Percentiles rank a stretch among this genome's conserved stretches.
These are phyloP conservation scores for Apiospora aurea DNA, from an alignment of 2,329 filamentous ascomycete genomes.

Conservation along the genomic window DNA sequence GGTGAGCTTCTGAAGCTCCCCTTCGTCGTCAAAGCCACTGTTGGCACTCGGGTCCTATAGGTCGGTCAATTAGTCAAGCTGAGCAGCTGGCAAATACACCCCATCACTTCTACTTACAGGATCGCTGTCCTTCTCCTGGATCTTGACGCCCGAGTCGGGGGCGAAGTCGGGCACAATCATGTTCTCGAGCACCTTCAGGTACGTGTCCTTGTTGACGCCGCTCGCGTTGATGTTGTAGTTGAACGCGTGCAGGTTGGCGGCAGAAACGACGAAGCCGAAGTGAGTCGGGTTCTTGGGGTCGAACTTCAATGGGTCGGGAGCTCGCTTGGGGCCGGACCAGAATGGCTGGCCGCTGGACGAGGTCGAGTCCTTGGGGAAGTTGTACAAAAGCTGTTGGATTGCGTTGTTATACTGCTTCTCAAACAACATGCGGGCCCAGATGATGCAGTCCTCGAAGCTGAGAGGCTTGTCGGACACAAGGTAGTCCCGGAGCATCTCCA, in stretches of 20 bases:
- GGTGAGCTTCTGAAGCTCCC: conserved; percentile 77
- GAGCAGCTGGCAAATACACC: too few species aligned
- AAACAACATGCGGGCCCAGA: conserved; percentile 92
- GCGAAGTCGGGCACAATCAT: conserved; percentile 97
- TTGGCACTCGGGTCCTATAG: conserved; percentile 79
- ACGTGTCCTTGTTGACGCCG: conserved; percentile 72
- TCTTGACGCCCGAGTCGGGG: conserved; percentile 90
- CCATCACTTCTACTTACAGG: conserved; percentile 61
- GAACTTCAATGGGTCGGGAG: conserved; percentile 90
- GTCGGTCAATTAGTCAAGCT: background rate
- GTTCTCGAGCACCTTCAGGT: conserved; percentile 81
- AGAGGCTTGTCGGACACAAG: conserved; percentile 90
- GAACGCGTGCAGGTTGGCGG: conserved; percentile 92
- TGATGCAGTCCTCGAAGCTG: conserved; percentile 94
- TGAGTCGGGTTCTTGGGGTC: conserved; percentile 85
- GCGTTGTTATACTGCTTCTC: conserved; percentile 98
- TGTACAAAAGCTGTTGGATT: conserved; percentile 93
- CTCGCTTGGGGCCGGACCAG: conserved; percentile 98
- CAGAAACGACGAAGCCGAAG: conserved; percentile 85
- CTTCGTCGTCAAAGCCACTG: conserved; percentile 71
- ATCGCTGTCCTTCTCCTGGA: conserved; percentile 94
- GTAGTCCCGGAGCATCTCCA: conserved; percentile 90
- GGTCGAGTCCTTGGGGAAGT: conserved; percentile 93
- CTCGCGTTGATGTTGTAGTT: conserved; percentile 97
- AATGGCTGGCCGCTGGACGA: conserved; percentile 91